phyloP scores from a whole-genome alignment of 768 basidiomycete genomes.

The Macrolepiota fuliginosa region DNA sequence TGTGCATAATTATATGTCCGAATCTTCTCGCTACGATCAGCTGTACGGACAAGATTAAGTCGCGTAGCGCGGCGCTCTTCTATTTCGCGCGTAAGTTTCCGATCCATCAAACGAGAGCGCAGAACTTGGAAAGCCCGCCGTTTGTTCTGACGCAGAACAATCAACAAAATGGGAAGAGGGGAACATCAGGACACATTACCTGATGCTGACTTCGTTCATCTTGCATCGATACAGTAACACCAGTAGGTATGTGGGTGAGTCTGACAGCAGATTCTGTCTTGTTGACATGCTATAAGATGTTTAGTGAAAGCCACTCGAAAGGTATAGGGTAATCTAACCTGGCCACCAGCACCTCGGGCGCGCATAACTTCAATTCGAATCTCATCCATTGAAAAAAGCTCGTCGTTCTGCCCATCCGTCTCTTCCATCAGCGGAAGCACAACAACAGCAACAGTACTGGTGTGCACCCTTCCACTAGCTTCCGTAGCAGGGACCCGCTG shows the following conservation, averaged over 20 bases:
- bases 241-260: slow-evolving; percentile 88
- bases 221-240: slow-evolving; percentile 96
- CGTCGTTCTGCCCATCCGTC: slow-evolving; percentile 52
- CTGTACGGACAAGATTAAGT: slow-evolving; percentile 71
- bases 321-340: slow-evolving; percentile 45
- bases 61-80: slow-evolving; percentile 68
- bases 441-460: slow-evolving; percentile 85
- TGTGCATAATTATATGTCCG: slow-evolving; percentile 95
- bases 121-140: slow-evolving; percentile 93
- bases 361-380: slow-evolving; percentile 94
- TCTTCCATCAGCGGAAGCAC: slow-evolving; percentile 83
- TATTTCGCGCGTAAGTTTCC: slow-evolving; percentile 68
- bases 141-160: slow-evolving; percentile 59
- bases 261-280: slow-evolving; percentile 98
- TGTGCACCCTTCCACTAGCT: slow-evolving; percentile 83
- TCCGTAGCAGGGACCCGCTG: slow-evolving; percentile 94
- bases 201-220: slow-evolving; percentile 96
- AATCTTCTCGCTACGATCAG: slow-evolving; percentile 91
- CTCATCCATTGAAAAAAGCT: slow-evolving; percentile 79
- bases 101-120: slow-evolving; percentile 79
- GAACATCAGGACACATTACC: slow-evolving; percentile 38
- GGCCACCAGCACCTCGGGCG: slow-evolving; percentile 94
- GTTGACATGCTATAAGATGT: slow-evolving; percentile 79
- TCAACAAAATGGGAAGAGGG: background rate
- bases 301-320: slow-evolving; percentile 1